These are phyloP conservation scores for Solanum sejunctum DNA, from an alignment of 257 asterid genomes.

Conservation along the genomic window DNA sequence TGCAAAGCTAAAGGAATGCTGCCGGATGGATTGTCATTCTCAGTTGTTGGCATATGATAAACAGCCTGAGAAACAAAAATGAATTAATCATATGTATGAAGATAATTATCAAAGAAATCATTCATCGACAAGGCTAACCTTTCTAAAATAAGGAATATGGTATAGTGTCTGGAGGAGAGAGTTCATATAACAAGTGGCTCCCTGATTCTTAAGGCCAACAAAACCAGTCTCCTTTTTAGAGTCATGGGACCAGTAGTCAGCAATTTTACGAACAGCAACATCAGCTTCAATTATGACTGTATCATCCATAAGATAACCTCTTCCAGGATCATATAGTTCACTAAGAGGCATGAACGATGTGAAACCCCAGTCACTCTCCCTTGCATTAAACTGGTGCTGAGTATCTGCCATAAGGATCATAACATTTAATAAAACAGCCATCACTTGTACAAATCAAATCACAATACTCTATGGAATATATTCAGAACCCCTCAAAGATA, in stretches of 20 bases:
- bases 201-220: slow-evolving; percentile 12
- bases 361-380: slow-evolving; percentile 76
- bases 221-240: slow-evolving; percentile 61
- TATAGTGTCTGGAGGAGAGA: slow-evolving; percentile 8
- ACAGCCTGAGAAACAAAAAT: slow-evolving; percentile 46
- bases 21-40: slow-evolving; percentile 67
- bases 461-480: neutral
- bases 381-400: slow-evolving; percentile 52
- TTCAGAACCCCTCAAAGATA: neutral
- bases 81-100: neutral
- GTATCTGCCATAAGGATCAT: slow-evolving; percentile 29
- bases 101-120: neutral
- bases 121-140: neutral
- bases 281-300: slow-evolving; percentile 49
- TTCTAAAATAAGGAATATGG: slow-evolving; percentile 12
- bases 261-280: slow-evolving; percentile 53
- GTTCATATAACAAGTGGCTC: slow-evolving; percentile 12
- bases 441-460: neutral
- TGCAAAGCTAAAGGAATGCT: slow-evolving; percentile 84
- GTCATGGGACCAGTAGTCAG: slow-evolving; percentile 57
- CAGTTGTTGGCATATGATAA: slow-evolving; percentile 87
- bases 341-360: slow-evolving; percentile 63
- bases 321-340: slow-evolving; percentile 56
- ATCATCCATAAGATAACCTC: slow-evolving; percentile 50
- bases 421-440: neutral